These are phyloP conservation scores for Tetrahymena thermophila DNA, from an alignment of 73 alveolate genomes.

Conservation along the genomic window DNA sequence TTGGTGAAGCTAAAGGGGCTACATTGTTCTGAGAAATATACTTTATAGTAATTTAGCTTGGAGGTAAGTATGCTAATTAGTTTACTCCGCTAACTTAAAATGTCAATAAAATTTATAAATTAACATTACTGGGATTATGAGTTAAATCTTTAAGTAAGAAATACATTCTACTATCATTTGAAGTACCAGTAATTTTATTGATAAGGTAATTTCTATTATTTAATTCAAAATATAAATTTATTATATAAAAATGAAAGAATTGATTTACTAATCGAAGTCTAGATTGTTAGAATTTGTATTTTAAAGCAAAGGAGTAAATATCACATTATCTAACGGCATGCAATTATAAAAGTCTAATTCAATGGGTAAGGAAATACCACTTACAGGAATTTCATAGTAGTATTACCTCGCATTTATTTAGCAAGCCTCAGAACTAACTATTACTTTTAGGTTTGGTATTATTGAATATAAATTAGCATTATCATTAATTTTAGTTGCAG, in stretches of 20 bases:
- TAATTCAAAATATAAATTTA: not conserved
- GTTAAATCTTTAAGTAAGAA: not conserved
- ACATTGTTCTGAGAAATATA: not conserved
- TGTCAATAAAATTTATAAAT: not conserved
- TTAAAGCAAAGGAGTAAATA: not conserved
- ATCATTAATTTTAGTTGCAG: not conserved
- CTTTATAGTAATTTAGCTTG: not conserved
- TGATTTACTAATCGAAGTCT: not conserved
- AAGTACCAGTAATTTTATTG: not conserved
- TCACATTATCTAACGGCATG: not conserved
- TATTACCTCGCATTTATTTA: not conserved
- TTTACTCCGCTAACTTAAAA: not conserved
- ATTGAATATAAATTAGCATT: not conserved
- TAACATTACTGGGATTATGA: not conserved
- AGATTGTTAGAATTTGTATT: not conserved
- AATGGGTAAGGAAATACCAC: not conserved
- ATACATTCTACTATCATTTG: not conserved
- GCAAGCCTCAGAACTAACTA: not conserved
- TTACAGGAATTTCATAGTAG: not conserved
- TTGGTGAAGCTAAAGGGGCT: not conserved
- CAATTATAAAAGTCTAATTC: not conserved
- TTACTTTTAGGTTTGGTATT: not conserved
- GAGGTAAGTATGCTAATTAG: not conserved
- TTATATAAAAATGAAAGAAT: not conserved
- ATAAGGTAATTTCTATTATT: not conserved